A percentile compares a stretch with the other conserved stretches of the same genome.
phyloP scores from a whole-genome alignment of 495 filamentous ascomycete genomes.

The Xylaria bambusicola region DNA sequence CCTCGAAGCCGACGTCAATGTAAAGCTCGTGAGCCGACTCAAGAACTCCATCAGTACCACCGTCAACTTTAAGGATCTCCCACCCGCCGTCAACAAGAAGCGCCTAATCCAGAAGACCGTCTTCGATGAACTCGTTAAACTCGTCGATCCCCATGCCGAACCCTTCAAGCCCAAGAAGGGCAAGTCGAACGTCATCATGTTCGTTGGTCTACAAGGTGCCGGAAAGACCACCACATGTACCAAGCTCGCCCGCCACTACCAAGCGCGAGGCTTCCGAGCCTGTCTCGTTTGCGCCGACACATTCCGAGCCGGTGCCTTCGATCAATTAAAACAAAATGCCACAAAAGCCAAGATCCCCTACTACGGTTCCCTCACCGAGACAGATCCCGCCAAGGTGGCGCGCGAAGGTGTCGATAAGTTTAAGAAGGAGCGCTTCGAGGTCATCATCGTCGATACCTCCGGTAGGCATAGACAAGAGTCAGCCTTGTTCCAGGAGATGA shows the following conservation, averaged over 20 bases:
- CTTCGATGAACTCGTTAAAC: constrained; percentile 92
- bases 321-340: constrained; percentile 98
- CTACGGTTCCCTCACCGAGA: constrained; percentile 93
- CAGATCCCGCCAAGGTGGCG: constrained; percentile 90
- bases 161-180: constrained; percentile 97
- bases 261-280: constrained; percentile 88
- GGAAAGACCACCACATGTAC: constrained; percentile 99
- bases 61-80: constrained; percentile 91
- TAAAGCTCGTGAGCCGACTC: constrained; percentile 86
- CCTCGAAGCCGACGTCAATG: constrained; percentile 93
- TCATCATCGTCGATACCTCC: constrained; percentile 97
- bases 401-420: constrained; percentile 96
- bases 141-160: constrained; percentile 94
- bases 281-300: constrained; percentile 98
- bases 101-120: constrained; percentile 97
- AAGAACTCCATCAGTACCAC: constrained; percentile 88
- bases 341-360: constrained; percentile 99
- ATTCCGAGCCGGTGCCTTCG: constrained; percentile 96
- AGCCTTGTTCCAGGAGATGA: constrained; percentile 96
- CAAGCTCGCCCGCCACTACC: constrained; percentile 93
- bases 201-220: constrained; percentile 94
- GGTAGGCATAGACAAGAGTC: constrained; percentile 93
- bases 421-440: constrained; percentile 97
- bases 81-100: constrained; percentile 92
- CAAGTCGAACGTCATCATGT: constrained; percentile 97